Conservation (phyloP, 2,329 filamentous ascomycete genomes). For the Penicillium sp. region DNA sequence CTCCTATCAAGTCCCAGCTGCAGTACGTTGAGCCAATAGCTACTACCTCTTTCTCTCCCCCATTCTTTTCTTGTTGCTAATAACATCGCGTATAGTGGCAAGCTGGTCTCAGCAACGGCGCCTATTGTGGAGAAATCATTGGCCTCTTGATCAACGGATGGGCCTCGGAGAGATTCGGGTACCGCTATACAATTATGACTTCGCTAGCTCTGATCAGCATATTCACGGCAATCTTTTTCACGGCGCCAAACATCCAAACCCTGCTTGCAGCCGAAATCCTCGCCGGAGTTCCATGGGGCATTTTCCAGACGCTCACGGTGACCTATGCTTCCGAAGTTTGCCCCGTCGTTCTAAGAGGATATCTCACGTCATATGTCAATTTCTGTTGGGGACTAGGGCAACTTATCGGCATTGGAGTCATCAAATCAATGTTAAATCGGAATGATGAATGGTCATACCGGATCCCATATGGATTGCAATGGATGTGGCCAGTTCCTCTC, state of each 20-base stretch:
- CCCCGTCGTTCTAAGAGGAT: slow-evolving; percentile 19
- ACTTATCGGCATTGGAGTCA: slow-evolving; percentile 14
- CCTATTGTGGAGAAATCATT: slow-evolving; percentile 25
- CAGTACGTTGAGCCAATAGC: not conserved
- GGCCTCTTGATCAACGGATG: slow-evolving; percentile 27
- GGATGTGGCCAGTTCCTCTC: slow-evolving; percentile 16
- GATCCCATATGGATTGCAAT: slow-evolving; percentile 30
- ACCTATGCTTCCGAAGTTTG: slow-evolving; percentile 21
- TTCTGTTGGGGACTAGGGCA: slow-evolving; percentile 34
- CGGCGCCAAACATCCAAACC: slow-evolving; percentile 43
- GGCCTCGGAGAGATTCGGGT: slow-evolving; percentile 35
- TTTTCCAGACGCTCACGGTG: slow-evolving; percentile 21
- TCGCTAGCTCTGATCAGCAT: slow-evolving; percentile 44
- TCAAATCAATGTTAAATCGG: slow-evolving; percentile 27
- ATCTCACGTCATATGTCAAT: slow-evolving; percentile 34
- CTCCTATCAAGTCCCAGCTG: not conserved
- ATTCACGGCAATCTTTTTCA: slow-evolving; percentile 48
- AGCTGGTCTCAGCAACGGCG: slow-evolving; percentile 27
- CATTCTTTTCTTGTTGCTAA: not conserved
- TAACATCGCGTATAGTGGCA: slow-evolving; percentile 9
- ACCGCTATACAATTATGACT: slow-evolving; percentile 45
- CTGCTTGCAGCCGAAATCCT: slow-evolving; percentile 48
- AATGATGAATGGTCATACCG: slow-evolving; percentile 34
- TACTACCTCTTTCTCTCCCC: not conserved
- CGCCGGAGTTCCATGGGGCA: slow-evolving; percentile 39